Conservation (phyloP, 768 basidiomycete genomes). For the Termitomyces sp. region DNA sequence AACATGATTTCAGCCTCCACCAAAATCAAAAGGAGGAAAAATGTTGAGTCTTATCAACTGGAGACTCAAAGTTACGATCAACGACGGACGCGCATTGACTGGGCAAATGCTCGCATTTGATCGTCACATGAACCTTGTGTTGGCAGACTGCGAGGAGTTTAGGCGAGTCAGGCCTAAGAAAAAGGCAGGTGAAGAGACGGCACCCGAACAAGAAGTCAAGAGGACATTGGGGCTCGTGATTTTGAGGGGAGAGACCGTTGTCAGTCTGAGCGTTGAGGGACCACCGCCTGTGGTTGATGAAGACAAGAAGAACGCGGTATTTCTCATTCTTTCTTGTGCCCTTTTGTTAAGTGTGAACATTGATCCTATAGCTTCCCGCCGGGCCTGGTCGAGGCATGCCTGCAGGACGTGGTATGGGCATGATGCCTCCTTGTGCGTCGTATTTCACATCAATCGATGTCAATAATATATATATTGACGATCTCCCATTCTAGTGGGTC, state of each 20-base stretch:
- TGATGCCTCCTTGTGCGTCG: conserved; percentile 79
- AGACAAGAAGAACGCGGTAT: conserved; percentile 77
- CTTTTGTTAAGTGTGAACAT: conserved; percentile 10
- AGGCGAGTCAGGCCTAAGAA: conserved; percentile 89
- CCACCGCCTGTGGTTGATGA: conserved; percentile 90
- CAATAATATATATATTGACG: conserved; percentile 12
- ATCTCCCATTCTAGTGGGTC: conserved; percentile 41
- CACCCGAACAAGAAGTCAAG: conserved; percentile 90
- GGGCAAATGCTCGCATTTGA: conserved; percentile 99
- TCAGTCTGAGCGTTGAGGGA: conserved; percentile 91
- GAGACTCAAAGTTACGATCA: conserved; percentile 94
- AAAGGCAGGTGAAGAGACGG: conserved; percentile 76
- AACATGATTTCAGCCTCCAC: conserved; percentile 65
- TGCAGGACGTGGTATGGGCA: conserved; percentile 95
- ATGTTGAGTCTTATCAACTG: conserved; percentile 98
- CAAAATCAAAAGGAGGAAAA: conserved; percentile 97
- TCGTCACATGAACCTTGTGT: conserved; percentile 98
- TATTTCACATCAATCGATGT: not conserved
- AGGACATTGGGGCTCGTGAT: conserved; percentile 95
- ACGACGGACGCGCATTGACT: conserved; percentile 91
- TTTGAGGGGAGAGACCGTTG: conserved; percentile 92
- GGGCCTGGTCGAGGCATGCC: conserved; percentile 96
- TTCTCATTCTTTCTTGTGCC: conserved; percentile 16
- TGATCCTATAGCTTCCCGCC: conserved; percentile 54
- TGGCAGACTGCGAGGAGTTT: conserved; percentile 99